phyloP scores from a whole-genome alignment of 176 grass and related monocot genomes.

The Pontederia paniculata region DNA sequence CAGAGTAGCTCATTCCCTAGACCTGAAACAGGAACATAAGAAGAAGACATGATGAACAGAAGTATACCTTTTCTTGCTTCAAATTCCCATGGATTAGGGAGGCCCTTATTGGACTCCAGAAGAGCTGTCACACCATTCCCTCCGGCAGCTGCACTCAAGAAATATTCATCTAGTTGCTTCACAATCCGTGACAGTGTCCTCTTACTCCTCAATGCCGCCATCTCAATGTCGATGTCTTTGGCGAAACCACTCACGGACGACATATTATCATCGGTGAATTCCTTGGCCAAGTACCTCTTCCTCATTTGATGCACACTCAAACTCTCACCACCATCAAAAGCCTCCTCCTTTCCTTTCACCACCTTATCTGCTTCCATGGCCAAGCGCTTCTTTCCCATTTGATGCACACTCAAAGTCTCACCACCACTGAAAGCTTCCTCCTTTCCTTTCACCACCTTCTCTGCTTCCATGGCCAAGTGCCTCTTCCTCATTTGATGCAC shows the following conservation, averaged over 20 bases:
- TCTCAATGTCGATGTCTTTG: constrained; percentile 46
- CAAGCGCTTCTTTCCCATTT: not conserved
- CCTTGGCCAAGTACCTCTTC: constrained; percentile 21
- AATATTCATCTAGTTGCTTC: constrained; percentile 88
- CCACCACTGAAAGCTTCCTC: constrained; percentile 17
- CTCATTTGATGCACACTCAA: constrained; percentile 16
- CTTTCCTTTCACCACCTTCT: not conserved
- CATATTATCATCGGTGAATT: constrained; percentile 41
- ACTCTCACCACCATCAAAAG: constrained; percentile 11
- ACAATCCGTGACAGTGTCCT: constrained; percentile 54
- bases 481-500: constrained; percentile 12
- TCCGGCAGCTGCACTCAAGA: constrained; percentile 83
- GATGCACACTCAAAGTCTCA: constrained; percentile 17
- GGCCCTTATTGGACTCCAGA: constrained; percentile 54
- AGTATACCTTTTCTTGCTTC: constrained; percentile 62
- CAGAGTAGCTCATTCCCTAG: constrained; percentile 3
- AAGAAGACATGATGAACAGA: not conserved
- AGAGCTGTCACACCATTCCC: constrained; percentile 63
- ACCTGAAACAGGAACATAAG: constrained; percentile 2
- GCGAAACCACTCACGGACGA: constrained; percentile 49
- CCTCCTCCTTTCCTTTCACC: not conserved
- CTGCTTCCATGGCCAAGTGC: too few relatives aligned
- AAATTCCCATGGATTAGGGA: constrained; percentile 30
- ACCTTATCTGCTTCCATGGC: constrained; percentile 7
- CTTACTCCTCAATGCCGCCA: constrained; percentile 32